Percentiles rank a stretch among this genome's conserved stretches.
Evolutionary conservation across 2,329 filamentous ascomycete species (phyloP).

Genomic region (Alternaria angustiovoidea): DNA sequence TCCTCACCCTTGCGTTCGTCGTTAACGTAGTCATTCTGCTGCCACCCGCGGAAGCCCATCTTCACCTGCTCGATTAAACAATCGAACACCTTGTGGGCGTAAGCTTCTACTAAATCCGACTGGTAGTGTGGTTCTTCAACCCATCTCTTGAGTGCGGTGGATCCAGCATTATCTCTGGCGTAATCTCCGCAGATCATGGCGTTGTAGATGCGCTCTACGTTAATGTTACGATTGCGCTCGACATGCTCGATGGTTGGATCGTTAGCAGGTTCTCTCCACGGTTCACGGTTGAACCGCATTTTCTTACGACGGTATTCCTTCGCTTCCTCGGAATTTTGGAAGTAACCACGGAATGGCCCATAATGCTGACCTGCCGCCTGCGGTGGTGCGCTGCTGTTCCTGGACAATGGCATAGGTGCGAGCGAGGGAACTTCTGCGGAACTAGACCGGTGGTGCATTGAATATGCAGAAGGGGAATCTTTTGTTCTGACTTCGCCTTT

Average conservation of each 20-base stretch:
- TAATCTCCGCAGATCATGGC: constrained; percentile 42
- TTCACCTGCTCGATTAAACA: constrained; percentile 40
- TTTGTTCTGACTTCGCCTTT: constrained; percentile 4
- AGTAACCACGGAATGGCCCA: constrained; percentile 29
- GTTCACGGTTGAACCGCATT: constrained; percentile 37
- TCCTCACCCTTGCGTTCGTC: constrained; percentile 48
- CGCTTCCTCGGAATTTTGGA: constrained; percentile 30
- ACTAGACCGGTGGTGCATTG: constrained; percentile 14
- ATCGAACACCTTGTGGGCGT: constrained; percentile 46
- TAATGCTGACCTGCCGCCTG: constrained; percentile 24
- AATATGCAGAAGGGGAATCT: constrained; percentile 13
- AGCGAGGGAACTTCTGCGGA: constrained; percentile 7
- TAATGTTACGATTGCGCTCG: constrained; percentile 23
- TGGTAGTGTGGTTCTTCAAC: constrained; percentile 41
- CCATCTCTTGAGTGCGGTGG: constrained; percentile 47
- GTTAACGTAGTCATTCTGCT: constrained; percentile 46
- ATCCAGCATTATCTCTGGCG: constrained; percentile 41
- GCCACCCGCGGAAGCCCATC: constrained; percentile 45
- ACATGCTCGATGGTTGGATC: constrained; percentile 36
- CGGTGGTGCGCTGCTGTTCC: constrained; percentile 8
- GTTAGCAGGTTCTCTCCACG: constrained; percentile 32
- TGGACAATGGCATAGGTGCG: constrained; percentile 15
- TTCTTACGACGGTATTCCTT: constrained; percentile 33
- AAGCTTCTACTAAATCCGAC: constrained; percentile 41
- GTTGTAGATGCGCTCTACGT: constrained; percentile 43